phyloP scores from a whole-genome alignment of 768 basidiomycete species.

The Arthromyces matolae region DNA sequence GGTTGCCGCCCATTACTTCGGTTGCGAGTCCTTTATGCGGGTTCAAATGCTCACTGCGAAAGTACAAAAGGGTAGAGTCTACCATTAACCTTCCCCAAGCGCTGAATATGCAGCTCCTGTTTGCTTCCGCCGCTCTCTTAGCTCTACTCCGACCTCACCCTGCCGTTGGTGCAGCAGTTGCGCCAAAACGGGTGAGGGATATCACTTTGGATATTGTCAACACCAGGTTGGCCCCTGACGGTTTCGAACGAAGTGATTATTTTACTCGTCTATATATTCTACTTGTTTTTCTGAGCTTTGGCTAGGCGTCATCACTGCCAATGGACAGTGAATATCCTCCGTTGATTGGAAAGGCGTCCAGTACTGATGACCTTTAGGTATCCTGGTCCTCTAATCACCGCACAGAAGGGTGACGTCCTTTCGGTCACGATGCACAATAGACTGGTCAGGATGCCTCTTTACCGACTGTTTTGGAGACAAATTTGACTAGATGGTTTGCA shows the following conservation, averaged over 20 bases:
- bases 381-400: constrained; percentile 13
- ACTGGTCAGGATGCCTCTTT: constrained; percentile 4
- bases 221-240: constrained; percentile 16
- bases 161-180: not conserved
- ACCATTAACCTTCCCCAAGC: no score
- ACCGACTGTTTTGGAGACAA: not conserved
- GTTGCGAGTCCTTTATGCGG: no score
- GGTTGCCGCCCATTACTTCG: no score
- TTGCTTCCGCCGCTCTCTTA: no score
- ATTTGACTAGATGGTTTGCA: not conserved
- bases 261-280: no score
- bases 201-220: constrained; percentile 18
- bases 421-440: constrained; percentile 14
- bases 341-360: not conserved
- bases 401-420: constrained; percentile 16
- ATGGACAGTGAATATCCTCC: constrained; percentile 7
- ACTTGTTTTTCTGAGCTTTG: no score
- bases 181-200: not conserved
- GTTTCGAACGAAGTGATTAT: constrained; percentile 10
- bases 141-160: not conserved
- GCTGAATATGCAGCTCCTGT: no score
- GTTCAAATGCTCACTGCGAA: no score
- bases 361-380: constrained; percentile 1
- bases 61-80: no score
- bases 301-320: constrained; percentile 7